Evolutionary conservation across 768 basidiomycete genomes (phyloP).

Genomic region (Lactarius sp.): DNA sequence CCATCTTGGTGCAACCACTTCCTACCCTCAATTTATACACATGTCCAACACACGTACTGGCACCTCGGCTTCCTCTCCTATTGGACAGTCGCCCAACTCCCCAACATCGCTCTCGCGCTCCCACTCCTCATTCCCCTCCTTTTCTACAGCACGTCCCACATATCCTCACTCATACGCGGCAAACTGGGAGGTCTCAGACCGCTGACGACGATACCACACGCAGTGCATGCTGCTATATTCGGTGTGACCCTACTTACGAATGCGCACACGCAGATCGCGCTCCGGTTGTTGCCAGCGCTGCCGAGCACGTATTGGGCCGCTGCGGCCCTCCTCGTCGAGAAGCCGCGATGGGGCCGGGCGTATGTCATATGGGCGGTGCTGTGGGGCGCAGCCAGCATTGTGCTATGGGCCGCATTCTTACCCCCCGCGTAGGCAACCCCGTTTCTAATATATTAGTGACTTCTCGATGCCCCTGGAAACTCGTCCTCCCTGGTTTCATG

Average conservation of each 20-base stretch:
- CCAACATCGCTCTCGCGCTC: slow-evolving; percentile 78
- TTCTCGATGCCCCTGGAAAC: neutral
- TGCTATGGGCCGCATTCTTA: slow-evolving; percentile 81
- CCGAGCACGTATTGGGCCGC: slow-evolving; percentile 86
- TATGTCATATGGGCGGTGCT: slow-evolving; percentile 78
- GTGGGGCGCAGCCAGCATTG: slow-evolving; percentile 66
- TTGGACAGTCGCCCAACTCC: slow-evolving; percentile 78
- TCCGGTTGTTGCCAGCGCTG: slow-evolving; percentile 62
- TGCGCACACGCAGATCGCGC: slow-evolving; percentile 28
- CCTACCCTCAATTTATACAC: slow-evolving; percentile 71
- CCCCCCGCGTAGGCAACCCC: slow-evolving; percentile 70
- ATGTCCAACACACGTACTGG: slow-evolving; percentile 87
- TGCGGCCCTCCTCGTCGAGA: slow-evolving; percentile 55
- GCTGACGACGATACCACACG: slow-evolving; percentile 3
- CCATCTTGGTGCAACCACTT: slow-evolving; percentile 59
- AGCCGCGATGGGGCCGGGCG: slow-evolving; percentile 43
- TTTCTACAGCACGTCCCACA: slow-evolving; percentile 32
- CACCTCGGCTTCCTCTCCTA: slow-evolving; percentile 76
- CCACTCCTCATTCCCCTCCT: slow-evolving; percentile 60
- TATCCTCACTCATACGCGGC: neutral
- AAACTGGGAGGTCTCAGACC: neutral
- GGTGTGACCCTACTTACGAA: slow-evolving; percentile 34
- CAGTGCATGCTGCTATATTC: slow-evolving; percentile 8
- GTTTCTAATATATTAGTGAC: neutral
- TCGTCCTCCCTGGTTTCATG: neutral